Conservation (phyloP, 2,329 filamentous ascomycete species). For the Sarocladium oryzae region DNA sequence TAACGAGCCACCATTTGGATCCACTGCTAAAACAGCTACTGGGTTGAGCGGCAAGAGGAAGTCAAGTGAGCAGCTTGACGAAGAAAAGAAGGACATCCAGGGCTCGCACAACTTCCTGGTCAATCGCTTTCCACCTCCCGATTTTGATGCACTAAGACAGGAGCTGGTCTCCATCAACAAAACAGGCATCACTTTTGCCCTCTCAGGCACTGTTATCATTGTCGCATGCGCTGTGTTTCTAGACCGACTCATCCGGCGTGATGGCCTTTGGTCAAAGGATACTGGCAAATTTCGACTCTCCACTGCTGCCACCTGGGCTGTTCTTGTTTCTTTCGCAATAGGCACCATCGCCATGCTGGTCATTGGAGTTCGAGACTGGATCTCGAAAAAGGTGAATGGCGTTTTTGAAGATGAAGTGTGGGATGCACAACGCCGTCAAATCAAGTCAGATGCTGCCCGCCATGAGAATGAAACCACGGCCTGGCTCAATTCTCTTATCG, state of each 20-base stretch:
- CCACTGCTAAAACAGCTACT: constrained; percentile 29
- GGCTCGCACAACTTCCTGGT: constrained; percentile 34
- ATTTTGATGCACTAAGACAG: constrained; percentile 35
- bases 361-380: constrained; percentile 50
- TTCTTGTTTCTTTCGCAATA: constrained; percentile 15
- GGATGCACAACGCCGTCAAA: constrained; percentile 54
- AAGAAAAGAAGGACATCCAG: constrained; percentile 30
- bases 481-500: constrained; percentile 65
- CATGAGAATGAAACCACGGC: constrained; percentile 56
- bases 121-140: constrained; percentile 40
- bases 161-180: constrained; percentile 26
- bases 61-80: constrained; percentile 28
- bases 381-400: constrained; percentile 51
- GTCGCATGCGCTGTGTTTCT: constrained; percentile 18
- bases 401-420: constrained; percentile 65
- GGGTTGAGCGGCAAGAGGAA: constrained; percentile 32
- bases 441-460: constrained; percentile 33
- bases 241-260: constrained; percentile 16
- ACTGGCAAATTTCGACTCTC: constrained; percentile 15
- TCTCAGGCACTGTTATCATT: constrained; percentile 28
- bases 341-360: constrained; percentile 24
- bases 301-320: constrained; percentile 18
- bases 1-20: constrained; percentile 27
- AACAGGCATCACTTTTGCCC: constrained; percentile 28
- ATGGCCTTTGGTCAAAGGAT: constrained; percentile 8